These are phyloP conservation scores for Coemansia sp. DNA, from an alignment of 192 early-diverging fungal genomes.

Conservation along the genomic window DNA sequence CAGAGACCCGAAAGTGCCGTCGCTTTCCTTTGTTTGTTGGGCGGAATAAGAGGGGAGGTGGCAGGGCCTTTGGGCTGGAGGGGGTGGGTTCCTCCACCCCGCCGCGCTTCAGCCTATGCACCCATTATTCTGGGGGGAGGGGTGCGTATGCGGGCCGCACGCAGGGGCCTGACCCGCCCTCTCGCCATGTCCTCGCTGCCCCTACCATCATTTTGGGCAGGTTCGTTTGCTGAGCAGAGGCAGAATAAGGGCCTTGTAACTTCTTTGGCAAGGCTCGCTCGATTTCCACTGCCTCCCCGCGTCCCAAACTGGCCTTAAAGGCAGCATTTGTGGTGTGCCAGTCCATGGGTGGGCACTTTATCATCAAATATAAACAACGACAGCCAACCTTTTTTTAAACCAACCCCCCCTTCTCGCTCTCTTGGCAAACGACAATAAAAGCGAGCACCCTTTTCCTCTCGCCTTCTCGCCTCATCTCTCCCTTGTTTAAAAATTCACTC, in stretches of 20 bases:
- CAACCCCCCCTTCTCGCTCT: background rate
- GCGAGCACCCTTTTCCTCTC: conserved; percentile 5
- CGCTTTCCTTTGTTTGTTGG: background rate
- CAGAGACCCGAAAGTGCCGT: background rate
- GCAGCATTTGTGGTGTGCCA: background rate
- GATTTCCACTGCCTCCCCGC: conserved; percentile 4
- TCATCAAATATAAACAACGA: conserved; percentile 8
- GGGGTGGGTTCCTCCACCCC: background rate
- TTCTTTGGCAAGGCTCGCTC: conserved; percentile 2
- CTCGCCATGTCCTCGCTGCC: background rate
- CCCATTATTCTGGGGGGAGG: background rate
- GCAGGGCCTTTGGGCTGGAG: background rate
- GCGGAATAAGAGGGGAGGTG: background rate
- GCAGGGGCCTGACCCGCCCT: conserved; percentile 1
- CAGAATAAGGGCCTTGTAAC: background rate
- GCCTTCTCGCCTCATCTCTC: conserved; percentile 1
- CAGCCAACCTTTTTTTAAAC: background rate
- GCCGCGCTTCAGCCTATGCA: background rate
- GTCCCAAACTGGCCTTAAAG: background rate
- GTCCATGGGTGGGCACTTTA: conserved; percentile 1
- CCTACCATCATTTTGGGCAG: background rate
- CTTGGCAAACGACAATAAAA: conserved; percentile 5
- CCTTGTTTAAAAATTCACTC: conserved; percentile 1
- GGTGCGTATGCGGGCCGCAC: conserved; percentile 2
- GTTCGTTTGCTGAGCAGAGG: background rate